These are phyloP conservation scores for Oryza meyeriana DNA, from an alignment of 176 grass and related monocot species.

Conservation along the genomic window DNA sequence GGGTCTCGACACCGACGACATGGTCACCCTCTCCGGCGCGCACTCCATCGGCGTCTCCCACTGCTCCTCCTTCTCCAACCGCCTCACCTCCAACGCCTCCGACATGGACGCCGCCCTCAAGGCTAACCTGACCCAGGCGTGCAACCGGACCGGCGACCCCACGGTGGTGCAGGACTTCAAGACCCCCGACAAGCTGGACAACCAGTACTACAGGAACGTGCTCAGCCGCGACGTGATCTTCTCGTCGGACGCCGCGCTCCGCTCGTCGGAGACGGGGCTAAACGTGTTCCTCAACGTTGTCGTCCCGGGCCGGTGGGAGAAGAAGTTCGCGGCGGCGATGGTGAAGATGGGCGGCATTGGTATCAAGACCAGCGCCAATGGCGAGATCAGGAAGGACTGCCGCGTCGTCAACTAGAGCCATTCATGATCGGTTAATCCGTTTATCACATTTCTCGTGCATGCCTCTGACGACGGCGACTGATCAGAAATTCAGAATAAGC, in stretches of 20 bases:
- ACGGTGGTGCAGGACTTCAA: background rate
- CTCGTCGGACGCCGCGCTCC: conserved; percentile 17
- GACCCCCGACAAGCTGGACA: conserved; percentile 25
- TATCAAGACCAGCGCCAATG: background rate
- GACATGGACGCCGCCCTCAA: conserved; percentile 17
- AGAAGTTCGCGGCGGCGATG: conserved; percentile 13
- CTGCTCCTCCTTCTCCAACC: conserved; percentile 37
- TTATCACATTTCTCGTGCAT: background rate
- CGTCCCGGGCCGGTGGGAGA: background rate
- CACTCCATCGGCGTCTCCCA: conserved; percentile 19
- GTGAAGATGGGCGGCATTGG: conserved; percentile 24
- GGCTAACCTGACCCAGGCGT: background rate
- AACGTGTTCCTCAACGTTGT: background rate
- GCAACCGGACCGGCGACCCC: background rate
- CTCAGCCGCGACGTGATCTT: conserved; percentile 14
- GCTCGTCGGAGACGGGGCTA: background rate
- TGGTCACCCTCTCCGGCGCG: conserved; percentile 21
- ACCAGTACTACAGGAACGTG: conserved; percentile 43
- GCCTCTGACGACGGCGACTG: background rate
- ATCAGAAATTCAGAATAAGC: background rate
- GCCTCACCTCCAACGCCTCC: background rate
- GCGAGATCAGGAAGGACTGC: conserved; percentile 38
- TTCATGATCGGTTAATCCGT: background rate
- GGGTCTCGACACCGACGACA: background rate
- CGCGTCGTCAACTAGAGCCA: background rate